These are phyloP conservation scores for Exophiala oligosperma DNA, from an alignment of 2,329 filamentous ascomycete genomes.

Conservation along the genomic window DNA sequence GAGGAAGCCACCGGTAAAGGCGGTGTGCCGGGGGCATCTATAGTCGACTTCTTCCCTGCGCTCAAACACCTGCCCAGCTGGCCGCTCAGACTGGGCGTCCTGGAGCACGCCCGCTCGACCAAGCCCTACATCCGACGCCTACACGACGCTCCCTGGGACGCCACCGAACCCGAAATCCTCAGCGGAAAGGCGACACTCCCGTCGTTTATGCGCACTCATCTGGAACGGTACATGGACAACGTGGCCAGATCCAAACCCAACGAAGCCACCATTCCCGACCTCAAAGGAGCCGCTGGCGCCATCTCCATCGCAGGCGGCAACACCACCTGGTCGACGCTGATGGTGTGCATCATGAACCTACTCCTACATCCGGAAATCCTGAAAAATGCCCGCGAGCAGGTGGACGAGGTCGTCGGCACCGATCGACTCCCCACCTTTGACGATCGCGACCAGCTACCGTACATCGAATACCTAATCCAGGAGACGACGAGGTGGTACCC, in stretches of 20 bases:
- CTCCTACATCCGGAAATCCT: slow-evolving; percentile 49
- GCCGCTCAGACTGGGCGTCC: neutral
- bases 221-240: slow-evolving; percentile 8
- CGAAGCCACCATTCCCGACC: slow-evolving; percentile 39
- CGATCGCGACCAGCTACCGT: slow-evolving; percentile 52
- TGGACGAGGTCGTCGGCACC: slow-evolving; percentile 52
- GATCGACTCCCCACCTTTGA: slow-evolving; percentile 49
- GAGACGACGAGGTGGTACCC: slow-evolving; percentile 48
- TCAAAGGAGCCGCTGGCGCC: slow-evolving; percentile 52
- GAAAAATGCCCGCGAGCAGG: slow-evolving; percentile 45
- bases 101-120: slow-evolving; percentile 26
- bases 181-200: neutral
- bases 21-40: slow-evolving; percentile 36
- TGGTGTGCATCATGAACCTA: slow-evolving; percentile 53
- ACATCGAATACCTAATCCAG: slow-evolving; percentile 57
- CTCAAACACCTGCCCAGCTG: slow-evolving; percentile 21
- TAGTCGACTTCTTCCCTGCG: slow-evolving; percentile 51
- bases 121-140: slow-evolving; percentile 39
- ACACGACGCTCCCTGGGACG: slow-evolving; percentile 45
- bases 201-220: slow-evolving; percentile 14
- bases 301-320: slow-evolving; percentile 35
- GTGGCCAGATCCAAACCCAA: slow-evolving; percentile 29
- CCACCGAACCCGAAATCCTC: slow-evolving; percentile 7
- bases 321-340: slow-evolving; percentile 41
- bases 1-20: slow-evolving; percentile 21